Base-by-base conservation (phyloP, 1,284 basidiomycete genomes). In the Singerocomus inundabilis region DNA sequence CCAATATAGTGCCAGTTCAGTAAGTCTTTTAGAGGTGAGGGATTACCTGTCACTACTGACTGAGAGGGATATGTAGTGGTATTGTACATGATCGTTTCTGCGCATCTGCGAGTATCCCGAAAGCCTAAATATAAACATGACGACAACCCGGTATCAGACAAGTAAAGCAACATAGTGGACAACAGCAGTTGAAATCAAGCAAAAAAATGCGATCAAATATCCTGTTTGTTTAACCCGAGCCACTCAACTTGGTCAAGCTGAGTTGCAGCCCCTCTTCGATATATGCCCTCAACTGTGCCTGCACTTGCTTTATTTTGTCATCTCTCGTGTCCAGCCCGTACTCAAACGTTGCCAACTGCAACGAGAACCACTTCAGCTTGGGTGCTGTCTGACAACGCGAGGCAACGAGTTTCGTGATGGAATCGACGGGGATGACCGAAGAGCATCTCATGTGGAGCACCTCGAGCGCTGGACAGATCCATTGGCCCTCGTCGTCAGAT, bases 311-410 rank as follows among this genome's bases (percentile, higher is more conserved):
- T 32, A 64, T 63, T 43, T 54, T 69, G 30, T 56, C 52, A 32
- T 68, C 67, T 48, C 64, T 42, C 38, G 44, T 62, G 35, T 67
- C 65, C 36, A 54, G 15, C 31, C 66, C 68, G 40, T 68, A 65
- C 48, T 65, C 57, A 29, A 63, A 67, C 30, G 52, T 50, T n/a
- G 54, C 63, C 16, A 69, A 37, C 34, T 69, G 61, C 40, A 67
- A 21, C 34, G 52, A 43, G 30, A 67, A 64, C 35, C n/a, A 43
- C 39, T 37, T 56, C 16, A 67, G 52, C 35, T 28, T 52, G n/a
- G 51, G 46, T 18, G 37, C 46, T 6, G 38, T 31, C 31, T 26
- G 43, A 39, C 53, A 52, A 7, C 65, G 62, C 44, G 65, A 68
- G 6, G 53, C 49, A 34, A 67, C 63, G 30, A 70, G 48, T 13